These are phyloP conservation scores for Monosporascus sp. DNA, from an alignment of 2,329 filamentous ascomycete genomes.

Conservation along the genomic window DNA sequence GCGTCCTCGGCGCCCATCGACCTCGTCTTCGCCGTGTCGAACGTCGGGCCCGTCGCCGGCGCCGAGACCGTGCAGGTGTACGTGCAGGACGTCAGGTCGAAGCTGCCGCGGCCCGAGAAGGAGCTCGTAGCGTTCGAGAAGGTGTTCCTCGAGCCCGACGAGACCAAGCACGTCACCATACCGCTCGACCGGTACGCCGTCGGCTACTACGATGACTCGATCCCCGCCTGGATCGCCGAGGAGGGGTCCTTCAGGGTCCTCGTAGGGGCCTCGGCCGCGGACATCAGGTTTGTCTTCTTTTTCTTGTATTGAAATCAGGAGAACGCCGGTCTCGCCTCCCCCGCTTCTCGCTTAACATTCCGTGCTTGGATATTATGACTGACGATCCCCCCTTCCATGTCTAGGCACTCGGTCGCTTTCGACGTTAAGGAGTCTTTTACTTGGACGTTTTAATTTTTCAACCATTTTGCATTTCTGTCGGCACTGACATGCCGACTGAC, in stretches of 20 bases:
- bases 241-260: slow-evolving; percentile 56
- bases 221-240: slow-evolving; percentile 59
- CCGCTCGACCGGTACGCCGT: slow-evolving; percentile 45
- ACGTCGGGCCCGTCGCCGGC: slow-evolving; percentile 51
- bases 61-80: slow-evolving; percentile 65
- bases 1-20: slow-evolving; percentile 33
- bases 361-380: slow-evolving; percentile 11
- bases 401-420: slow-evolving; percentile 45
- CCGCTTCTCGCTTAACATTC: slow-evolving; percentile 11
- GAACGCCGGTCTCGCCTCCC: background rate
- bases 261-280: slow-evolving; percentile 55
- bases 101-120: slow-evolving; percentile 61
- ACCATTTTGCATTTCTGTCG: too few species aligned
- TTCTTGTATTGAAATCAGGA: background rate
- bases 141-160: slow-evolving; percentile 50
- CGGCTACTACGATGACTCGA: slow-evolving; percentile 57
- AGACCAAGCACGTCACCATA: slow-evolving; percentile 45
- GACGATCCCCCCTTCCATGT: slow-evolving; percentile 14
- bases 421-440: slow-evolving; percentile 60
- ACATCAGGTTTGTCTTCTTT: slow-evolving; percentile 51
- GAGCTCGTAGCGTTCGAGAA: slow-evolving; percentile 67
- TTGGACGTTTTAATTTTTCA: slow-evolving; percentile 49
- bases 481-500: too few species aligned
- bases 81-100: slow-evolving; percentile 56
- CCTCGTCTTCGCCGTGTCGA: slow-evolving; percentile 43